phyloP scores from a whole-genome alignment of 495 filamentous ascomycete species.

The Pseudomonodictys pantanalensis region DNA sequence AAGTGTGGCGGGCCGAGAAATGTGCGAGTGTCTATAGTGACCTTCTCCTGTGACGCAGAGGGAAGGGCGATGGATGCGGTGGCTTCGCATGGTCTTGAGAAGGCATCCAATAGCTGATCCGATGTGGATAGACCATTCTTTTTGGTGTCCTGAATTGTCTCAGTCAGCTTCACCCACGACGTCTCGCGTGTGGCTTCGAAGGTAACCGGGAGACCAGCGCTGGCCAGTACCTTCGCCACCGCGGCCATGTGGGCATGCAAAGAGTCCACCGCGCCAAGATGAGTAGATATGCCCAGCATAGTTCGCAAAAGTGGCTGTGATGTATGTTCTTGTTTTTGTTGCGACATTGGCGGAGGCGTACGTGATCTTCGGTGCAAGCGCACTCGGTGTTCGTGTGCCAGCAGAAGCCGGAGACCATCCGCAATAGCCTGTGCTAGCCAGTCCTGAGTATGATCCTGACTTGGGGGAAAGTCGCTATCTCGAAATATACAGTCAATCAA shows the following conservation, averaged over 20 bases:
- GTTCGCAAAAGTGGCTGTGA: conserved; percentile 65
- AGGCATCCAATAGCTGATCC: conserved; percentile 17
- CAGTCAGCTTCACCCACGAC: conserved; percentile 9
- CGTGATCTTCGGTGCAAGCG: conserved; percentile 62
- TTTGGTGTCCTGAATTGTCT: background rate
- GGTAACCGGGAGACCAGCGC: conserved; percentile 42
- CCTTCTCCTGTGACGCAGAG: conserved; percentile 31
- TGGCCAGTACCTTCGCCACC: conserved; percentile 42
- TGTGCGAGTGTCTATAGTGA: conserved; percentile 50
- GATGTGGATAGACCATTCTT: conserved; percentile 11
- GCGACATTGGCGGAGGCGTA: conserved; percentile 57
- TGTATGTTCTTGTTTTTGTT: conserved; percentile 44
- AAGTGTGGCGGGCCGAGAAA: conserved; percentile 44
- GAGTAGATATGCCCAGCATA: conserved; percentile 61
- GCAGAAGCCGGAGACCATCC: conserved; percentile 62
- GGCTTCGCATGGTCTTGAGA: conserved; percentile 36
- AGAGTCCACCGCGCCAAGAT: conserved; percentile 49
- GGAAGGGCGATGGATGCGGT: conserved; percentile 29
- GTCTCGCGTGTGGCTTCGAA: conserved; percentile 9
- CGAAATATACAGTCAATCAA: conserved; percentile 64
- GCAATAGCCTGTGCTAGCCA: conserved; percentile 55
- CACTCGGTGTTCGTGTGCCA: conserved; percentile 68
- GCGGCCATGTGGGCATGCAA: conserved; percentile 44
- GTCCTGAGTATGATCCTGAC: conserved; percentile 18
- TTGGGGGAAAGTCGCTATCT: conserved; percentile 41